Evolutionary conservation across 2,329 filamentous ascomycete genomes (phyloP), one percentile per base, ranked within the genome.

Genomic region (Sordariomycetes sp.): DNA sequence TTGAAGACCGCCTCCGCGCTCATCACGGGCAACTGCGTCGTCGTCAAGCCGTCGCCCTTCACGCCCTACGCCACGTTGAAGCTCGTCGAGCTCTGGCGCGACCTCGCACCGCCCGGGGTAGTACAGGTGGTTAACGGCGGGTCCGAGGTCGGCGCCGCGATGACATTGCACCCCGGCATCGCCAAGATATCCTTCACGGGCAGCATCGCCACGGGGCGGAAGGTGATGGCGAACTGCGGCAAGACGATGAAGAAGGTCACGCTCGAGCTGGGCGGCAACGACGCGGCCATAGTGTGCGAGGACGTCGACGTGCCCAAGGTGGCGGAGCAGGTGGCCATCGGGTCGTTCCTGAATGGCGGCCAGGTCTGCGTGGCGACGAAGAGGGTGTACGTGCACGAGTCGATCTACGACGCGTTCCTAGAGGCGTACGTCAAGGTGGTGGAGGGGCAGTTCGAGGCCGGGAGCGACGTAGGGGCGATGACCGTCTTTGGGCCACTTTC

Each of bases 171-270:
- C 64, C 80, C 81, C 0, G 79, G 74, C 20, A 77, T 86, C 59
- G 74, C 78, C 59, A 87, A 85, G 73, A 79, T 87, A 65, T 77
- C 74, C 62, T 87, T 87, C 69, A 87, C 84, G 0, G 83, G 84
- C 3, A 84, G 80, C 12, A 80, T 75, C 6, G 72, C 74, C 0
- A 85, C 80, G 0, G 83, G 83, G 11, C 85, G 85, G 72, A 77
- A 77, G 67, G 79, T 87, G 58, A 79, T 83, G 74, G 76, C 76
- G 59, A 77, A 74, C n/a, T 77, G 76, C 57, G 73, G 78, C 24
- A 75, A 76, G 65, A 82, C 80, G 0, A 69, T 87, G 32, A 86
- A 85, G 74, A 73, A 81, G 46, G 75, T 83, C 18, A 83, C 79
- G 1, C 75, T 86, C 16, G 83, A 86, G 34, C 6, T 35, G 28